Conservation (phyloP, 306 rosid genomes). For the Myrica gale region DNA sequence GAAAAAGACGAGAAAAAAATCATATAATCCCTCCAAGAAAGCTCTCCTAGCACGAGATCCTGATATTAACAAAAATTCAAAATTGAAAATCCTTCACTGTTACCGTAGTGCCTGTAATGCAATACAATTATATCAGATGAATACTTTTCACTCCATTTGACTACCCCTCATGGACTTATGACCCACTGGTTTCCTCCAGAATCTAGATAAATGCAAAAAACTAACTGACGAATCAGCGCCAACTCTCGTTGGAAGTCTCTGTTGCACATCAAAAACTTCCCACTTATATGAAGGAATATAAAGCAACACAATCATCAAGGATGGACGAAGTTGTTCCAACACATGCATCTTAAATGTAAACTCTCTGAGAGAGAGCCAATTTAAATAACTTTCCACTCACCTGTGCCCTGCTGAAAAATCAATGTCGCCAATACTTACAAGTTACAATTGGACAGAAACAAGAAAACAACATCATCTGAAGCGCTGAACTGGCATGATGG, state of each 20-base stretch:
- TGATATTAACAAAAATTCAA: not conserved
- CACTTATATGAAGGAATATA: not conserved
- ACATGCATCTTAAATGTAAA: no score
- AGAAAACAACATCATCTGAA: not conserved
- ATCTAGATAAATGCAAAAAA: no score
- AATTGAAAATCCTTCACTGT: conserved; percentile 2
- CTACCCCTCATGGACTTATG: not conserved
- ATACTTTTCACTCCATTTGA: not conserved
- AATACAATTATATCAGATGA: conserved; percentile 8
- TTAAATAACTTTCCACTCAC: no score
- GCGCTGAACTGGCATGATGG: not conserved
- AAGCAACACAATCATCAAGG: not conserved
- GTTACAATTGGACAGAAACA: not conserved
- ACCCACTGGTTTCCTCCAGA: not conserved
- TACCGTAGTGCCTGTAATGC: not conserved
- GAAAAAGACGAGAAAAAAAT: not conserved
- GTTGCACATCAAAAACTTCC: not conserved
- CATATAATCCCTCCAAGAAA: not conserved
- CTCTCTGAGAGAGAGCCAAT: no score
- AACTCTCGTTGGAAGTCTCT: not conserved
- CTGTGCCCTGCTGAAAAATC: no score
- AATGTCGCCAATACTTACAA: no score
- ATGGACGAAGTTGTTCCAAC: no score
- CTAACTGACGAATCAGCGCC: not conserved
- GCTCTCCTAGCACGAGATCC: no score